Base-by-base conservation (phyloP, 2,329 filamentous ascomycete genomes). In the Leptographium lundbergii region DNA sequence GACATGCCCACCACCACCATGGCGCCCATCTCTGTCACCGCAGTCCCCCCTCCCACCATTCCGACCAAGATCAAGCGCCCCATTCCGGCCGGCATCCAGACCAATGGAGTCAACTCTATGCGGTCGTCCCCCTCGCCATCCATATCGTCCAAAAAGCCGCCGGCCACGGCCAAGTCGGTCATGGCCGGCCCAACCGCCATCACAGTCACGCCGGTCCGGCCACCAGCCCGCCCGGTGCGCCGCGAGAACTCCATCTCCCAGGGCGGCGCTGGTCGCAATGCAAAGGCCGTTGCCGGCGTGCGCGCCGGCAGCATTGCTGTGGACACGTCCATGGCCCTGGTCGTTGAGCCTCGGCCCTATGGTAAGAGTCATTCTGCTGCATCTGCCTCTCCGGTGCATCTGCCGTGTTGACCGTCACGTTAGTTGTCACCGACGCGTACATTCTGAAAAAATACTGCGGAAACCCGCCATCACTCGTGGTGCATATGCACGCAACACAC, bases 401-500 rank as follows among this genome's bases (percentile, higher is more conserved):
- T 45, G 11, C 36, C 34, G 10, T 56, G 39, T 47, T 57, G 14
- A 56, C 50, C 2, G n/a, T 29, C n/a, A 1, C 25, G 7, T n/a
- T 34, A 91, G 90, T 92, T 51, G 81, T 87, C 69, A 87, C 85
- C 34, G 82, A 86, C 61, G 73, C 80, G 17, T 89, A 94, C 66
- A 90, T 97, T 54, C 77, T 97, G n/a, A 85, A 82, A 66, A 95
- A 91, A 72, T 91, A 87, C 72, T 78, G 60, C 54, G 68, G 68
- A 9, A 63, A 79, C 56, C 82, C 86, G 10, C 91, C 94, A 0
- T 97, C 92, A 4, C 77, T 99, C 27, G 84, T 92, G 56, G 77
- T 99, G 27, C 91, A 96, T 70, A 77, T 99, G 36, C 86, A 96
- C 69, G 80, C 85, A 11, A 90, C 82, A 5, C 87, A 96, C 72